Evolutionary conservation across 1,139 yeast species (phyloP).

Genomic region (Hansenula sp.): DNA sequence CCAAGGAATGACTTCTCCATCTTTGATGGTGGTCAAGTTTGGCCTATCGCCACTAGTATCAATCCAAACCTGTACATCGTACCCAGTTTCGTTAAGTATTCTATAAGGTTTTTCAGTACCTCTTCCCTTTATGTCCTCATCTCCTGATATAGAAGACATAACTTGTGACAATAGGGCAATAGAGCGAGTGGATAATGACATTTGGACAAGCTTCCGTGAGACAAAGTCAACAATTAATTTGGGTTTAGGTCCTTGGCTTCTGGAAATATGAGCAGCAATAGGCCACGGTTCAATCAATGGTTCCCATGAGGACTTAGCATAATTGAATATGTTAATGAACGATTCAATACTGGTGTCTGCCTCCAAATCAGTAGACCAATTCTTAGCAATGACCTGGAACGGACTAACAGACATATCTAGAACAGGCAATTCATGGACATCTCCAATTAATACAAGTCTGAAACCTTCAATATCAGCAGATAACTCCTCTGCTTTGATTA

Average conservation of each 20-base stretch:
- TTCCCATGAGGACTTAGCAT: conserved; percentile 94
- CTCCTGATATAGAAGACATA: conserved; percentile 50
- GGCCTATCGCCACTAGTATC: conserved; percentile 33
- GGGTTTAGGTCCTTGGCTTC: conserved; percentile 28
- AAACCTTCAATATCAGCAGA: conserved; percentile 74
- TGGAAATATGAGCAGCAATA: conserved; percentile 65
- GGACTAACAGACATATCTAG: conserved; percentile 76
- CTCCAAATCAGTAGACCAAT: conserved; percentile 87
- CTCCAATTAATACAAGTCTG: conserved; percentile 86
- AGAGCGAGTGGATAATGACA: conserved; percentile 78
- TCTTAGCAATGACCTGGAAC: conserved; percentile 64
- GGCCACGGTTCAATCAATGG: conserved; percentile 91
- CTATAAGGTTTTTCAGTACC: conserved; percentile 82
- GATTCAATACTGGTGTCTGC: conserved; percentile 70
- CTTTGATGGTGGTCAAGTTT: conserved; percentile 36
- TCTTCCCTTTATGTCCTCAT: conserved; percentile 54
- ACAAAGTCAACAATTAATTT: conserved; percentile 52
- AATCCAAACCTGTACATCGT: conserved; percentile 72
- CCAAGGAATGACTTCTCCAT: conserved; percentile 67
- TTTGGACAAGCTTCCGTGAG: conserved; percentile 72
- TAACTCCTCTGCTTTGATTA: conserved; percentile 69
- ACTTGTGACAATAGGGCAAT: conserved; percentile 74
- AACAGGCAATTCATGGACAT: conserved; percentile 89
- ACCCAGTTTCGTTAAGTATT: conserved; percentile 82
- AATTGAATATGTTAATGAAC: conserved; percentile 78